Conservation (phyloP, 2,329 filamentous ascomycete genomes). For the Corniculantispora saksenae region DNA sequence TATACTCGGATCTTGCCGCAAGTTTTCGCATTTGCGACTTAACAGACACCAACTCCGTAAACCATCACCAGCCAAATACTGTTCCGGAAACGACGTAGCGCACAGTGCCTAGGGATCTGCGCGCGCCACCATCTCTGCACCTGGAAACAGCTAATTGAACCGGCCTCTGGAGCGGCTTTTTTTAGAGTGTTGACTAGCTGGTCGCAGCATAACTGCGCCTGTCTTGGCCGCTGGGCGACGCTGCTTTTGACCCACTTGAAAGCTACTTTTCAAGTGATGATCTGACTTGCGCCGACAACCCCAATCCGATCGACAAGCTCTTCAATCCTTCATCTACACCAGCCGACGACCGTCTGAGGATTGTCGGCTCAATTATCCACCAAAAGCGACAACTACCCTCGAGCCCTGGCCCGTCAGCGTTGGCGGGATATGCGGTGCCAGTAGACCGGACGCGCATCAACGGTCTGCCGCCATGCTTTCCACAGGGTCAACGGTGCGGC, state of each 20-base stretch:
- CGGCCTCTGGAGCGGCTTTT: background rate
- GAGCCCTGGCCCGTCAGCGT: background rate
- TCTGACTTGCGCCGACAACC: background rate
- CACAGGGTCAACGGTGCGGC: background rate
- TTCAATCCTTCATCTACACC: slow-evolving; percentile 1
- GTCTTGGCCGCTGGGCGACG: background rate
- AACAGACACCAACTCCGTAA: no score
- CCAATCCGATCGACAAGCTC: background rate
- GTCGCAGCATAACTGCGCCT: background rate
- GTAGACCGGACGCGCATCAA: slow-evolving; percentile 7
- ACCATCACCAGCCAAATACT: no score
- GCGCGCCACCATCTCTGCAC: slow-evolving; percentile 5
- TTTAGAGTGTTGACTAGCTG: background rate
- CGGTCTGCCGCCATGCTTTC: slow-evolving; percentile 7
- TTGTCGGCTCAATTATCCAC: background rate
- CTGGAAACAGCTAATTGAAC: background rate
- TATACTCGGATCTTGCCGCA: background rate
- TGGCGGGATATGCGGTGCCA: slow-evolving; percentile 13
- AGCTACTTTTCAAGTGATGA: slow-evolving; percentile 11
- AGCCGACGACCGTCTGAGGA: background rate
- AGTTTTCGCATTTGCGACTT: background rate
- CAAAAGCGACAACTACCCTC: background rate
- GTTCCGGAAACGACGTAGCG: slow-evolving; percentile 13
- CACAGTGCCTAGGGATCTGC: background rate
- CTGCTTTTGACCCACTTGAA: slow-evolving; percentile 11